Percentiles rank a stretch among this genome's conserved stretches.
Conservation (phyloP, 2,329 filamentous ascomycete species). For the Pestalotiopsis sp. region DNA sequence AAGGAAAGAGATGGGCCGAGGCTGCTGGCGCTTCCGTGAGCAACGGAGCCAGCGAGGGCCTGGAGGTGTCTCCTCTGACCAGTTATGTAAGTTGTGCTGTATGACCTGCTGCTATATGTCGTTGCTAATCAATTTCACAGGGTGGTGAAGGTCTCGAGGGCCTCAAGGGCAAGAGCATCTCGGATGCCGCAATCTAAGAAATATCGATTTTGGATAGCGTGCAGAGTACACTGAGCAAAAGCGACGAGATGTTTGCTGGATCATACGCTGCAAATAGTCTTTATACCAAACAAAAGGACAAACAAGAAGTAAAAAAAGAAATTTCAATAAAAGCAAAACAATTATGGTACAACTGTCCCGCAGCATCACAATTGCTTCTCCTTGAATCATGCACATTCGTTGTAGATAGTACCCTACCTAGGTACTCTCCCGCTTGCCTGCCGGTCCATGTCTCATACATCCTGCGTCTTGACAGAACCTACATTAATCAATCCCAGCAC, state of each 20-base stretch:
- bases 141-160: slow-evolving; percentile 66
- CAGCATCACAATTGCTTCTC: neutral
- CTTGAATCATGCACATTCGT: no score
- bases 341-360: neutral
- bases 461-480: neutral
- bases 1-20: slow-evolving; percentile 85
- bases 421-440: neutral
- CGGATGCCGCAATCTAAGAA: slow-evolving; percentile 24
- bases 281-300: neutral
- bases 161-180: slow-evolving; percentile 48
- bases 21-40: slow-evolving; percentile 76
- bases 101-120: slow-evolving; percentile 1
- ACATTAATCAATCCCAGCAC: neutral
- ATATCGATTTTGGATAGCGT: neutral
- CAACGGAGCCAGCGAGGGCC: slow-evolving; percentile 57
- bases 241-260: neutral
- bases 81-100: slow-evolving; percentile 76
- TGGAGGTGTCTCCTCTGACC: slow-evolving; percentile 90
- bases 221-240: neutral
- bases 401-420: no score
- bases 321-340: neutral
- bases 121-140: slow-evolving; percentile 37
- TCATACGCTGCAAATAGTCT: neutral
- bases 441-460: neutral
- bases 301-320: neutral